These are phyloP conservation scores for Aegilops sharonensis DNA, from an alignment of 176 grass and related monocot species.

Conservation along the genomic window DNA sequence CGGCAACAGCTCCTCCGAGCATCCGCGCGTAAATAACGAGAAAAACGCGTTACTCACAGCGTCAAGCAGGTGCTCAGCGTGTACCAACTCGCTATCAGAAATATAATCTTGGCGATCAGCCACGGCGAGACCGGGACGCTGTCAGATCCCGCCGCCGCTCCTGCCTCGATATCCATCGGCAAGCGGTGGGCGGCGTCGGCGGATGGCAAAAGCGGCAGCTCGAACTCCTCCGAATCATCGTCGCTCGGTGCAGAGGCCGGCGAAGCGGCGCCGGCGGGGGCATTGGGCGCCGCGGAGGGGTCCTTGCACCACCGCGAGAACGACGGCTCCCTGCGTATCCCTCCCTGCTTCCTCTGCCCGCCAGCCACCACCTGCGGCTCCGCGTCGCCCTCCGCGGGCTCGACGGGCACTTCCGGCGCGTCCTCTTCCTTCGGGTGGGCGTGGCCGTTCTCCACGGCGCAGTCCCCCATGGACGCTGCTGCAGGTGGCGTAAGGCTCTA, in stretches of 20 bases:
- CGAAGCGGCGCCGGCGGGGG: constrained; percentile 17
- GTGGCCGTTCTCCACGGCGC: constrained; percentile 36
- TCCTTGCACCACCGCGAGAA: constrained; percentile 94
- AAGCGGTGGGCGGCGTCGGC: constrained; percentile 21
- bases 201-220: constrained; percentile 60
- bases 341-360: constrained; percentile 32
- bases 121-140: constrained; percentile 45
- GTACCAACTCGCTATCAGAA: constrained; percentile 83
- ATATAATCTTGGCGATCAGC: constrained; percentile 66
- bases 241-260: constrained; percentile 30
- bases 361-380: constrained; percentile 20
- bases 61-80: constrained; percentile 91
- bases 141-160: constrained; percentile 36
- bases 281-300: constrained; percentile 18
- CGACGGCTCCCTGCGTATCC: constrained; percentile 82
- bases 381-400: constrained; percentile 7
- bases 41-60: constrained; percentile 61
- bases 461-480: constrained; percentile 56
- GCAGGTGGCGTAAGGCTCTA: constrained; percentile 25
- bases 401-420: not conserved
- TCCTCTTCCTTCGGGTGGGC: constrained; percentile 23
- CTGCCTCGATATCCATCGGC: constrained; percentile 66
- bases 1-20: not conserved
- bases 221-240: constrained; percentile 70
- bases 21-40: constrained; percentile 14